These are phyloP conservation scores for Sechiopsis laciniata DNA, from an alignment of 306 rosid genomes.

Conservation along the genomic window DNA sequence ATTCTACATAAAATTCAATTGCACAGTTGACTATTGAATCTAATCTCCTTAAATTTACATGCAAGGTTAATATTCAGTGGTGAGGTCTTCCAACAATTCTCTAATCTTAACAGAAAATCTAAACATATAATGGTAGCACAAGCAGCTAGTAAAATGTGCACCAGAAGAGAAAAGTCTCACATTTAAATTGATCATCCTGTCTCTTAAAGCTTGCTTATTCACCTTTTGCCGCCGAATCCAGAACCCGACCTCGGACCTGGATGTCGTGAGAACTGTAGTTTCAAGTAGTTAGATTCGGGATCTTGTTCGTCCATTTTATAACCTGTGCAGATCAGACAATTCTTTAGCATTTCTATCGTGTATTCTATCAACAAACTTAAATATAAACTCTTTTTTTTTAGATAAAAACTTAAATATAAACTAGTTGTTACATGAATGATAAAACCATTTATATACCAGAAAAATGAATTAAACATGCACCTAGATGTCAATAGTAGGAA, in stretches of 20 bases:
- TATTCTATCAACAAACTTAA: background rate
- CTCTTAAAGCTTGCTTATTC: conserved; percentile 24
- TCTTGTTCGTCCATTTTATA: conserved; percentile 65
- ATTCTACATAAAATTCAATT: conserved; percentile 16
- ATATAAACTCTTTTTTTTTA: no score
- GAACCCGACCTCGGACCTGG: conserved; percentile 82
- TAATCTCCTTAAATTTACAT: conserved; percentile 17
- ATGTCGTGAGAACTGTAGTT: conserved; percentile 81
- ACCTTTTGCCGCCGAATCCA: conserved; percentile 63
- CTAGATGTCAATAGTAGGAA: conserved; percentile 9
- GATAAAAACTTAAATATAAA: background rate
- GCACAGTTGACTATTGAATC: conserved; percentile 11
- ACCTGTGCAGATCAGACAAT: conserved; percentile 42
- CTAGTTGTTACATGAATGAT: background rate
- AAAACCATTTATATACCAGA: background rate
- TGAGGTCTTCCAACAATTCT: conserved; percentile 11
- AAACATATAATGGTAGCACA: background rate
- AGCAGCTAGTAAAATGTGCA: conserved; percentile 17
- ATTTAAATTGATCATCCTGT: conserved; percentile 9
- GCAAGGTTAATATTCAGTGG: conserved; percentile 12
- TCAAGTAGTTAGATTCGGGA: conserved; percentile 55
- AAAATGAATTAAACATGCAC: background rate
- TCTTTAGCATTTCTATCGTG: conserved; percentile 30
- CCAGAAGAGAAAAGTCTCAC: background rate
- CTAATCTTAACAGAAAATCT: conserved; percentile 16